phyloP scores from a whole-genome alignment of 2,329 filamentous ascomycete species.

The Pseudocercospora fijiensis region DNA sequence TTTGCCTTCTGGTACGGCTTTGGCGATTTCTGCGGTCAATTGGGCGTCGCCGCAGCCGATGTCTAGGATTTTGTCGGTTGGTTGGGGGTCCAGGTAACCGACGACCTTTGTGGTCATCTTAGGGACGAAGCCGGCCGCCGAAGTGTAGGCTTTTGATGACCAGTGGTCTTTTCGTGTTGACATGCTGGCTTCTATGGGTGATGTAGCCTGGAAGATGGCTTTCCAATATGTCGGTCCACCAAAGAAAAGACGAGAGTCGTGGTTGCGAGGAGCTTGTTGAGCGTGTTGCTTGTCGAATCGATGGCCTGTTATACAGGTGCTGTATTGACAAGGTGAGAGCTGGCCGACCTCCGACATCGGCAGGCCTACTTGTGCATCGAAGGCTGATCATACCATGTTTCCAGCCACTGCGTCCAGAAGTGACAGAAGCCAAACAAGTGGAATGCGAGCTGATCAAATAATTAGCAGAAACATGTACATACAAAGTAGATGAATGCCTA shows the following conservation, averaged over 20 bases:
- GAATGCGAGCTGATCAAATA: not conserved
- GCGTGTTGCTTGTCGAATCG: not conserved
- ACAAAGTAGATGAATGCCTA: not conserved
- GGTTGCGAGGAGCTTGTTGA: not conserved
- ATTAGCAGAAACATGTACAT: not conserved
- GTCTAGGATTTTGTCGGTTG: slow-evolving; percentile 42
- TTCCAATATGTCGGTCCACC: not conserved
- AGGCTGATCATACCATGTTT: no score
- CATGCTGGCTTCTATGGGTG: not conserved
- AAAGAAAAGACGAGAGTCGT: not conserved
- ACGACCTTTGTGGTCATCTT: slow-evolving; percentile 43
- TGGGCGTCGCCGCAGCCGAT: slow-evolving; percentile 44
- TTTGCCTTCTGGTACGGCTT: slow-evolving; percentile 25
- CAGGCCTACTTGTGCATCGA: no score
- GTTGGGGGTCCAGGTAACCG: slow-evolving; percentile 39
- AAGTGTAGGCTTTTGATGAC: slow-evolving; percentile 37
- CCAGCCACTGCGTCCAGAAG: not conserved
- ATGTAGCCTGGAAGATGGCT: not conserved
- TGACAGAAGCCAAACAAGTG: not conserved
- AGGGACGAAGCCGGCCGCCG: slow-evolving; percentile 44
- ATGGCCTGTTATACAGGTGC: not conserved
- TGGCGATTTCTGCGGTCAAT: slow-evolving; percentile 42
- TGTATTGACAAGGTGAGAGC: not conserved
- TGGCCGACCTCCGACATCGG: slow-evolving; percentile 4
- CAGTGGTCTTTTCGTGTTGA: slow-evolving; percentile 34